phyloP scores from a whole-genome alignment of 2,329 filamentous ascomycete genomes.

The Penicillium verrucosum region DNA sequence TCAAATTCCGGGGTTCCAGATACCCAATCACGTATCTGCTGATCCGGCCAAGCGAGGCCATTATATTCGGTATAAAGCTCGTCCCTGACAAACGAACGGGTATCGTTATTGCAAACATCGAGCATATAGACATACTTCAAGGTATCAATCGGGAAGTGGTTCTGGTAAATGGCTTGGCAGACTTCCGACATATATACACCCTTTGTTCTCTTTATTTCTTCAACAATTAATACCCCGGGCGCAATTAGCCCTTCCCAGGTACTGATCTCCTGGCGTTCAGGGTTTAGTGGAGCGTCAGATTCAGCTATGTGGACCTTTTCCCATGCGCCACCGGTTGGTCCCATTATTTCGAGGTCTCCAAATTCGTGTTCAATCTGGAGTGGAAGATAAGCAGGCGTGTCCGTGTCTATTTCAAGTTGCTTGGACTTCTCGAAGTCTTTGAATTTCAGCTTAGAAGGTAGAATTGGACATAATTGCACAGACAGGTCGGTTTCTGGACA shows the following conservation, averaged over 20 bases:
- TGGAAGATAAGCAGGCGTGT: background rate
- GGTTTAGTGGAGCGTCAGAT: background rate
- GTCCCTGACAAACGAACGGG: background rate
- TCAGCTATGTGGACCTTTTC: background rate
- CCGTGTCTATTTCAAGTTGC: background rate
- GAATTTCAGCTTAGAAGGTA: background rate
- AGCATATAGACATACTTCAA: background rate
- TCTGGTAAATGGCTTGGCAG: background rate
- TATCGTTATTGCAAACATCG: background rate
- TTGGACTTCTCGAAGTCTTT: background rate
- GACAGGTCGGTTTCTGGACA: background rate
- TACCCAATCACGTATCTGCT: background rate
- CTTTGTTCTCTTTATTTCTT: background rate
- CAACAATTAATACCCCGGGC: background rate
- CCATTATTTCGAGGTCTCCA: background rate
- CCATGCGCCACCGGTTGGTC: background rate
- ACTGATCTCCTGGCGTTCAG: background rate
- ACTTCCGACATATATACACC: background rate
- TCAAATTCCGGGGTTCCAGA: slow-evolving; percentile 1
- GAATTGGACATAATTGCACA: background rate
- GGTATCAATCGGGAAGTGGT: background rate
- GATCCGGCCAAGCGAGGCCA: background rate
- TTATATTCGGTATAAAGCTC: background rate
- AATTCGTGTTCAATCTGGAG: background rate
- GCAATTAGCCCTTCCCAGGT: background rate